These are phyloP conservation scores for Antrodiella citrinella DNA, from an alignment of 768 basidiomycete species.

Conservation along the genomic window DNA sequence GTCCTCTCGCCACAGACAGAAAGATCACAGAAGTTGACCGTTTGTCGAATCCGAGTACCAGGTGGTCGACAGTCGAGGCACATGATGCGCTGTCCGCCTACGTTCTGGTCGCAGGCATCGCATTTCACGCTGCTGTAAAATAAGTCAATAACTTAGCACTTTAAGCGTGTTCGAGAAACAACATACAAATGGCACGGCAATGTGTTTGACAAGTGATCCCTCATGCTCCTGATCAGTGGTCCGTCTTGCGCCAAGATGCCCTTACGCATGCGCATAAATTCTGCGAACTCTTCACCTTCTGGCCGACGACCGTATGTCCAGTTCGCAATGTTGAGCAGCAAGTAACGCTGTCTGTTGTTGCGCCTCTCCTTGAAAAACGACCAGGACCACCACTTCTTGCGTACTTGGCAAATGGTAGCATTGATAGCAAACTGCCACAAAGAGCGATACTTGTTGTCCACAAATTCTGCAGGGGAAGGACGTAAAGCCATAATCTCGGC, in stretches of 20 bases:
- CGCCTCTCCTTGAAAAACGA: constrained; percentile 23
- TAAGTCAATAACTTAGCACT: too few relatives aligned
- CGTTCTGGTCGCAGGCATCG: constrained; percentile 15
- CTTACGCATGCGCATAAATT: constrained; percentile 10
- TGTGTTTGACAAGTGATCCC: constrained; percentile 11
- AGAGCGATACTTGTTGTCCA: constrained; percentile 17
- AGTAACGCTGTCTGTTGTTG: constrained; percentile 16
- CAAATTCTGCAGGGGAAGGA: constrained; percentile 18
- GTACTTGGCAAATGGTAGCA: constrained; percentile 16
- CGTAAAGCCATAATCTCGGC: constrained; percentile 18
- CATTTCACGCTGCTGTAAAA: constrained; percentile 1
- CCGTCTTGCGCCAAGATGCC: constrained; percentile 17
- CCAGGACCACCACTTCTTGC: constrained; percentile 21
- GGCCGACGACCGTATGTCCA: constrained; percentile 13
- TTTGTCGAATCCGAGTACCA: constrained; percentile 3
- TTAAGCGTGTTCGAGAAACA: not conserved
- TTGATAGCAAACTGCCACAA: constrained; percentile 25
- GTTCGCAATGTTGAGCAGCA: constrained; percentile 19
- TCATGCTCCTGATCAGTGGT: constrained; percentile 17
- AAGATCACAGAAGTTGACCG: constrained; percentile 23
- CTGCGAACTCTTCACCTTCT: constrained; percentile 11
- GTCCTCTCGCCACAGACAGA: constrained; percentile 14
- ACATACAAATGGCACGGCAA: constrained; percentile 15
- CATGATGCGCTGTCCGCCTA: constrained; percentile 22
- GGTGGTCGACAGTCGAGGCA: constrained; percentile 23